Conservation (phyloP, 345 rosid species). For the thale cress (Arabidopsis thaliana) region TAIR10.1 NC_003076.8:18069501-18070000, state of each 20-base stretch:
- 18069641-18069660: slow-evolving; percentile 21
- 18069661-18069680: slow-evolving; percentile 24
- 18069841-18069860: slow-evolving; percentile 45
- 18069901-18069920: slow-evolving; percentile 36
- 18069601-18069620: slow-evolving; percentile 48
- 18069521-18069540: slow-evolving; percentile 45
- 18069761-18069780: slow-evolving; percentile 29
- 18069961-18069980: slow-evolving; percentile 36
- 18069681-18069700: slow-evolving; percentile 35
- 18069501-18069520: slow-evolving; percentile 45
- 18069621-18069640: slow-evolving; percentile 41
- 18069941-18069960: slow-evolving; percentile 49
- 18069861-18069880: slow-evolving; percentile 48
- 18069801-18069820: slow-evolving; percentile 55
- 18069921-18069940: slow-evolving; percentile 43
- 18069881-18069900: slow-evolving; percentile 44
- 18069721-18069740: slow-evolving; percentile 44
- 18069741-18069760: slow-evolving; percentile 36
- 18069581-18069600: slow-evolving; percentile 32
- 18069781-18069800: slow-evolving; percentile 49
- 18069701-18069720: slow-evolving; percentile 32
- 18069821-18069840: slow-evolving; percentile 46
- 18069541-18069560: slow-evolving; percentile 44
- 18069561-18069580: slow-evolving; percentile 32
- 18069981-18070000: slow-evolving; percentile 30